Percentiles rank a stretch among this genome's conserved stretches.
phyloP scores from a whole-genome alignment of 2,329 filamentous ascomycete genomes.

The Phaeophleospora eucalypticola region DNA sequence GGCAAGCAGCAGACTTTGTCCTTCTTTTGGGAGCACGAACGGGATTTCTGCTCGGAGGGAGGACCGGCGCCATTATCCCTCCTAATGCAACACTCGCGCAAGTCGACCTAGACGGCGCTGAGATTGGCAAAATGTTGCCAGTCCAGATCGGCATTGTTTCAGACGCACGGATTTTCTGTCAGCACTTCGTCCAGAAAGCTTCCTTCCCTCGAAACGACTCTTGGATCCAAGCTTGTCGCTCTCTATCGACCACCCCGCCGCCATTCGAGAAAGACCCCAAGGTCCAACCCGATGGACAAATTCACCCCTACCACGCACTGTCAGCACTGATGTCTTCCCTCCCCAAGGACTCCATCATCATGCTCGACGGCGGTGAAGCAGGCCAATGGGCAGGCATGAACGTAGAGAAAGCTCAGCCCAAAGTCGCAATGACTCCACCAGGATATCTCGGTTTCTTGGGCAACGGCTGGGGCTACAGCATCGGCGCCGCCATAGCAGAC shows the following conservation, averaged over 20 bases:
- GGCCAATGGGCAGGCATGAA: constrained; percentile 36
- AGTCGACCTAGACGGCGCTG: constrained; percentile 41
- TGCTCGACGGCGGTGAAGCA: constrained; percentile 41
- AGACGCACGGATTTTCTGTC: constrained; percentile 35
- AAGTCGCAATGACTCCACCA: constrained; percentile 28
- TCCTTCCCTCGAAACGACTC: constrained; percentile 17
- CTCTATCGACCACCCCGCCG: constrained; percentile 22
- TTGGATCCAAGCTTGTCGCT: constrained; percentile 29
- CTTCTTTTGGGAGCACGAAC: constrained; percentile 34
- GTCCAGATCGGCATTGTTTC: constrained; percentile 42
- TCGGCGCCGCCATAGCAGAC: constrained; percentile 43
- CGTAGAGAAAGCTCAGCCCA: constrained; percentile 27
- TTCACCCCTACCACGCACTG: constrained; percentile 45
- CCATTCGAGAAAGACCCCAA: constrained; percentile 24
- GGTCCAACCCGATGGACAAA: constrained; percentile 27
- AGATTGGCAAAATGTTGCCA: constrained; percentile 39
- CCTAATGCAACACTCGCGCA: constrained; percentile 39
- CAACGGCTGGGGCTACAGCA: constrained; percentile 45
- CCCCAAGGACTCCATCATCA: constrained; percentile 35
- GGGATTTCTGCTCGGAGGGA: constrained; percentile 16
- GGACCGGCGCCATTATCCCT: constrained; percentile 31
- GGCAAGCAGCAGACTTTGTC: constrained; percentile 40
- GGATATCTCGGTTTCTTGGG: constrained; percentile 46
- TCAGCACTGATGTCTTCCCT: constrained; percentile 36
- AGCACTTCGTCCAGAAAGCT: constrained; percentile 13